Evolutionary conservation across 805 yeast genomes (phyloP).

Genomic region (Phaffomyces thermotolerans): DNA sequence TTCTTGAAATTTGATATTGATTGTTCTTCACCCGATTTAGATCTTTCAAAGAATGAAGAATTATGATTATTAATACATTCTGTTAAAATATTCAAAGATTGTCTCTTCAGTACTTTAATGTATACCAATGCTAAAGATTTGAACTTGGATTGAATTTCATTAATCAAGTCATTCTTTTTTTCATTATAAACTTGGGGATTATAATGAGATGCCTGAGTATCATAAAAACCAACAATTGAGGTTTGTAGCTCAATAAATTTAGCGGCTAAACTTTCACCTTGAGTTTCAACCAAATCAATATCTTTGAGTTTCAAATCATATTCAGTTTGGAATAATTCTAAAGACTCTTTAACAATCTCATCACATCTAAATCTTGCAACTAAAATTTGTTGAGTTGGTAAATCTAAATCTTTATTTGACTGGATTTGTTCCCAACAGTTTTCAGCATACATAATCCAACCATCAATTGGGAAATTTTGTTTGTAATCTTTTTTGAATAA

Average conservation of each 20-base stretch:
- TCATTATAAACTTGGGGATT: constrained; percentile 56
- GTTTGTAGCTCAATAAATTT: constrained; percentile 37
- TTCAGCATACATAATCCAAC: constrained; percentile 89
- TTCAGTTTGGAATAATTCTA: constrained; percentile 18
- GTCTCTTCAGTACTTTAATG: constrained; percentile 30
- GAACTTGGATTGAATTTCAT: constrained; percentile 42
- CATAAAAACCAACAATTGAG: constrained; percentile 47
- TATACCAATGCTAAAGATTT: constrained; percentile 36
- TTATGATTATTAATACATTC: constrained; percentile 21
- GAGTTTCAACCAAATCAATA: constrained; percentile 12
- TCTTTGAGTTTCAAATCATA: constrained; percentile 7
- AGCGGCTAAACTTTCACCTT: constrained; percentile 31
- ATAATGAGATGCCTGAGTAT: constrained; percentile 71
- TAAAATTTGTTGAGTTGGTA: constrained; percentile 93
- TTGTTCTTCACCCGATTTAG: constrained; percentile 25
- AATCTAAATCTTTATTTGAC: constrained; percentile 84
- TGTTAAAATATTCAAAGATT: constrained; percentile 26
- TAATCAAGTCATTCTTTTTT: constrained; percentile 43
- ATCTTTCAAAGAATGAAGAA: constrained; percentile 26
- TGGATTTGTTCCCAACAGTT: constrained; percentile 95
- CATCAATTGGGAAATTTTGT: constrained; percentile 86
- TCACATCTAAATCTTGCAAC: constrained; percentile 95
- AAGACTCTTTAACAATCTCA: constrained; percentile 54
- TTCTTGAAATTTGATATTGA: constrained; percentile 13
- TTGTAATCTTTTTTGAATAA: constrained; percentile 69